Base-by-base conservation (phyloP, 1,139 yeast genomes). In the Sugiyamaella paludigena region DNA sequence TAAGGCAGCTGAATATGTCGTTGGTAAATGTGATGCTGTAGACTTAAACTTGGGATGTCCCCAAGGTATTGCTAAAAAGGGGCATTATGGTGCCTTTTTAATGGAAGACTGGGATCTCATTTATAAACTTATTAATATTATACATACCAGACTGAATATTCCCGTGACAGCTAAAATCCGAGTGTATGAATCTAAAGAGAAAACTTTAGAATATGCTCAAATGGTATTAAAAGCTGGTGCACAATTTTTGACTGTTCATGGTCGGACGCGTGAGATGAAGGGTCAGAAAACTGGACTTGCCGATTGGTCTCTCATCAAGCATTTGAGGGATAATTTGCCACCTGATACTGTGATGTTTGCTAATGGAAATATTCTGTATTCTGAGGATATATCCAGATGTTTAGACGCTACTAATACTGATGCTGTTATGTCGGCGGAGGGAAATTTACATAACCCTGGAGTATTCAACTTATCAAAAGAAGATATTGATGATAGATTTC, bases 391-490 rank as follows among this genome's bases (percentile, higher is more conserved):
- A 15, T 70, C 74, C 1, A 74, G 94, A 54, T 87, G 97, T 66
- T 64, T 79, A 29, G 75, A 75, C 1, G 76, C 72, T 16, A 80
- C 87, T 1, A 71, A 70, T 0, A 85, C 94, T 58, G 97, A 94
- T 70, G 97, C 92, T 0, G 94, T 92, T 16, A 94, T 94, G 98
- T 84, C 95, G 39, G 98, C 98, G 0, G 99, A 94, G 66, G 96
- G 96, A 0, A 89, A 89, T 62, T 72, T 94, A 39, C 87, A 84
- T 68, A 94, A 94, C 60, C 98, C 99, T 0, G 98, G 96, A 2
- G 81, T 91, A 0, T 92, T 94, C 64, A 66, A 69, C 45, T 36
- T 58, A 43, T 40, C 45, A 40, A 47, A 53, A 32, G 58, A 53
- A 9, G 79, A 83, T 53, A 73, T 72, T 16, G 89, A 87, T 32